Evolutionary conservation across 75 land plant species (phyloP).

Genomic region (Chamaecyparis obtusa): DNA sequence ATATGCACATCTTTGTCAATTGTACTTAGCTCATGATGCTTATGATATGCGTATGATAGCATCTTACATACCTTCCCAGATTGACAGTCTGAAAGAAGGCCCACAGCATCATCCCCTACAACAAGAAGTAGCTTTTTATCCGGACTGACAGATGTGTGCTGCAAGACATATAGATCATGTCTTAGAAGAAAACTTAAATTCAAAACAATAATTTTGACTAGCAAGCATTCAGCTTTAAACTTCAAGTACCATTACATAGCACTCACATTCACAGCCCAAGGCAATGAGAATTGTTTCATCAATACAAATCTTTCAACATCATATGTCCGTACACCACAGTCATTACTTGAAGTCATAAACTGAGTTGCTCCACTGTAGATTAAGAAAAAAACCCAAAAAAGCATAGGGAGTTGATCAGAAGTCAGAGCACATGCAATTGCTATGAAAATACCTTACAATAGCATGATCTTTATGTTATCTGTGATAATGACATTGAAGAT

Average conservation of each 20-base stretch:
- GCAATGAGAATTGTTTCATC: slow-evolving; percentile 53
- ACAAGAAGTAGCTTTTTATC: slow-evolving; percentile 68
- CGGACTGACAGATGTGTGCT: slow-evolving; percentile 90
- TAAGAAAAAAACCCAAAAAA: background rate
- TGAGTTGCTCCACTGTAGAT: slow-evolving; percentile 71
- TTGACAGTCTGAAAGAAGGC: slow-evolving; percentile 59
- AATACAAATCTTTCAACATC: slow-evolving; percentile 76
- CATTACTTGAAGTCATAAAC: slow-evolving; percentile 91
- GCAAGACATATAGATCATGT: slow-evolving; percentile 19
- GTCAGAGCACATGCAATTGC: background rate
- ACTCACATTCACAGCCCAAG: slow-evolving; percentile 96
- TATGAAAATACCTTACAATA: background rate
- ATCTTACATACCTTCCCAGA: slow-evolving; percentile 65
- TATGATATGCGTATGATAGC: background rate
- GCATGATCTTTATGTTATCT: background rate
- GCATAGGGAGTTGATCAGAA: background rate
- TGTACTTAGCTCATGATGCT: background rate
- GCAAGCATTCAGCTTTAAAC: background rate
- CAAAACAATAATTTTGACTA: background rate
- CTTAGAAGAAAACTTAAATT: background rate
- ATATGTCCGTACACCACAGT: slow-evolving; percentile 81
- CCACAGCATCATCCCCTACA: slow-evolving; percentile 83
- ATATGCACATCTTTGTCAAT: background rate
- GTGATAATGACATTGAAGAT: background rate
- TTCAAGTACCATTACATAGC: background rate